phyloP scores from a whole-genome alignment of 2,329 filamentous ascomycete species.

The Zopfia rhizophila region DNA sequence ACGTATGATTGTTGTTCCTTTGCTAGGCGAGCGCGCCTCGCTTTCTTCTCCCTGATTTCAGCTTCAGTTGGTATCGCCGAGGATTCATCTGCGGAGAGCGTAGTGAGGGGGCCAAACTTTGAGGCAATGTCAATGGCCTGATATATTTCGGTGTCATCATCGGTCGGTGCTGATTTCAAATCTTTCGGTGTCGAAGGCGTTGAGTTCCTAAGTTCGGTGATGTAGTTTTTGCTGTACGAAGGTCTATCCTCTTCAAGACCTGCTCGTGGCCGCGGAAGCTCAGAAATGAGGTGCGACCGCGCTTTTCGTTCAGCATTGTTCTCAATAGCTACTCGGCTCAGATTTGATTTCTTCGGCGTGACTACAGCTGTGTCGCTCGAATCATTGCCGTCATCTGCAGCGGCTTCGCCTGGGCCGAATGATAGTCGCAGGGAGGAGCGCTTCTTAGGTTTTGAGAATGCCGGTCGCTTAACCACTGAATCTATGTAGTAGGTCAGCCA shows the following conservation, averaged over 20 bases:
- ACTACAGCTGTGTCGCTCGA: constrained; percentile 62
- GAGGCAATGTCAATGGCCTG: constrained; percentile 58
- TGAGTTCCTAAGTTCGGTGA: constrained; percentile 85
- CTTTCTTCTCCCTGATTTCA: constrained; percentile 91
- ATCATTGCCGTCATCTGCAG: constrained; percentile 65
- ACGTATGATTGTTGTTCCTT: constrained; percentile 74
- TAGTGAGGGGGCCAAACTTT: constrained; percentile 66
- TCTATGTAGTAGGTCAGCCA: constrained; percentile 59
- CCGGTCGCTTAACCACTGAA: constrained; percentile 65
- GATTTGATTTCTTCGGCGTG: constrained; percentile 70
- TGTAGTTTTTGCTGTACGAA: constrained; percentile 85
- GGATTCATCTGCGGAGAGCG: constrained; percentile 32
- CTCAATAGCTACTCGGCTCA: constrained; percentile 73
- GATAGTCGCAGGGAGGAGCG: constrained; percentile 80
- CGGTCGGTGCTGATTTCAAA: constrained; percentile 52
- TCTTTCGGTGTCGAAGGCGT: constrained; percentile 85
- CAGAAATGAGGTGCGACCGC: constrained; percentile 58
- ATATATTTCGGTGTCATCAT: constrained; percentile 59
- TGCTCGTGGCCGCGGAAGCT: constrained; percentile 61
- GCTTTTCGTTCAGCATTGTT: constrained; percentile 72
- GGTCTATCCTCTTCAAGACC: constrained; percentile 72
- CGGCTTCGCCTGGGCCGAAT: constrained; percentile 72
- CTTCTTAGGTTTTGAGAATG: constrained; percentile 67
- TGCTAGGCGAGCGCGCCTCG: constrained; percentile 83
- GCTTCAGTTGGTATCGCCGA: constrained; percentile 78